Conservation (phyloP, 129 eudicot genomes). For the Apium graveolens region DNA sequence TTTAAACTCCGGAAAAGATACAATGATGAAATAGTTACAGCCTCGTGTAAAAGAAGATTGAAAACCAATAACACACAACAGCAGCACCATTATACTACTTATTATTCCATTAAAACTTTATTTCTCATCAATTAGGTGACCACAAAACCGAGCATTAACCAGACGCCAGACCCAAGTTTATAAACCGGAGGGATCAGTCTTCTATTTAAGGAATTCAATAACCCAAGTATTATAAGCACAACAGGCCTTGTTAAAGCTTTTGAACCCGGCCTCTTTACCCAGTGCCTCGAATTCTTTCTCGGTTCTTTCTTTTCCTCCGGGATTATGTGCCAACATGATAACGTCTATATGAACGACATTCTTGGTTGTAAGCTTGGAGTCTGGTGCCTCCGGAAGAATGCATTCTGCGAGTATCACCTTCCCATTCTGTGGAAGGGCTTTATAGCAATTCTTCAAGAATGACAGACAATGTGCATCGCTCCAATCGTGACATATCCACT, state of each 20-base stretch:
- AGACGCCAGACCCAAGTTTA: not conserved
- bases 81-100: not conserved
- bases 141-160: not conserved
- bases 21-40: not conserved
- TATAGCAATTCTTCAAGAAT: conserved; percentile 13
- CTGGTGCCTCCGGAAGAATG: conserved; percentile 11
- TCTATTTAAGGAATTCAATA: conserved; percentile 5
- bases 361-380: conserved; percentile 8
- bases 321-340: conserved; percentile 12
- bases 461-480: conserved; percentile 13
- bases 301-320: conserved; percentile 17
- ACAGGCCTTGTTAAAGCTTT: not conserved
- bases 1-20: not conserved
- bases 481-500: conserved; percentile 22
- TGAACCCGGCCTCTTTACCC: conserved; percentile 8
- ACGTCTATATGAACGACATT: not conserved
- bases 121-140: not conserved
- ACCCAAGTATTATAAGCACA: conserved; percentile 7
- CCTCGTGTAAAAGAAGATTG: not conserved
- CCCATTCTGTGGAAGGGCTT: conserved; percentile 10
- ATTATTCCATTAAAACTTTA: not conserved
- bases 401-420: conserved; percentile 17
- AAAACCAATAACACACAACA: not conserved
- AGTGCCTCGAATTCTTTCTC: conserved; percentile 14
- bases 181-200: not conserved